These are phyloP conservation scores for Volvox carteri DNA, from an alignment of 163 green algal species.

Conservation along the genomic window DNA sequence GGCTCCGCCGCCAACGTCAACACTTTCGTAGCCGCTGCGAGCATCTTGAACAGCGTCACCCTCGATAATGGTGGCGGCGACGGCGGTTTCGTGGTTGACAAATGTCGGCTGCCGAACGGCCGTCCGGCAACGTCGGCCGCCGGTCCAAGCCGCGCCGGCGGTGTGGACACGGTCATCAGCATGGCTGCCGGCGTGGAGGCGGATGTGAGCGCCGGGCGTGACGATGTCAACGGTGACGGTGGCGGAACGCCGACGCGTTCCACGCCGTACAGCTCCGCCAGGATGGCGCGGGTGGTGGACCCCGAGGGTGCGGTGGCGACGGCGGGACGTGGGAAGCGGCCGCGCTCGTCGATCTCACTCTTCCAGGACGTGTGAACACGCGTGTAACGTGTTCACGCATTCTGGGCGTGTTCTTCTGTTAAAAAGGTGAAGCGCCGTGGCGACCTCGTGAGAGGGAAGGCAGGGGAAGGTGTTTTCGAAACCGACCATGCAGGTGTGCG, in stretches of 20 bases:
- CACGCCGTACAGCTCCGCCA: background rate
- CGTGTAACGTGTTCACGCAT: no score
- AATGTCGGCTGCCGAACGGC: background rate
- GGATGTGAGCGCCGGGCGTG: background rate
- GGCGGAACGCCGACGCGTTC: constrained; percentile 30
- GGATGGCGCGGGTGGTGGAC: background rate
- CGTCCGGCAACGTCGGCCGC: background rate
- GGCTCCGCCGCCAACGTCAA: background rate
- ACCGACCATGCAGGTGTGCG: no score
- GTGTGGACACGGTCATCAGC: background rate
- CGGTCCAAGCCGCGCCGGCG: background rate
- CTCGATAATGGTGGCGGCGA: background rate
- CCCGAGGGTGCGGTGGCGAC: background rate
- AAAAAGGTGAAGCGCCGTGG: no score
- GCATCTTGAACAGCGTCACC: background rate
- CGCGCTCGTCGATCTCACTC: constrained; percentile 3
- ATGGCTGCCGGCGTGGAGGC: background rate
- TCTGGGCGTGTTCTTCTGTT: no score
- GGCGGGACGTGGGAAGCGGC: constrained; percentile 8
- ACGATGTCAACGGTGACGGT: background rate
- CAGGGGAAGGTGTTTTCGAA: no score
- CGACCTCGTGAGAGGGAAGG: no score
- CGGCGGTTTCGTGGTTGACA: background rate
- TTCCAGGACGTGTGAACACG: constrained; percentile 12
- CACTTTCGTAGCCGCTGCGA: background rate